A percentile compares a stretch with the other conserved stretches of the same genome.
Conservation (phyloP, 2,329 filamentous ascomycete genomes). For the Xylariaceae sp. region DNA sequence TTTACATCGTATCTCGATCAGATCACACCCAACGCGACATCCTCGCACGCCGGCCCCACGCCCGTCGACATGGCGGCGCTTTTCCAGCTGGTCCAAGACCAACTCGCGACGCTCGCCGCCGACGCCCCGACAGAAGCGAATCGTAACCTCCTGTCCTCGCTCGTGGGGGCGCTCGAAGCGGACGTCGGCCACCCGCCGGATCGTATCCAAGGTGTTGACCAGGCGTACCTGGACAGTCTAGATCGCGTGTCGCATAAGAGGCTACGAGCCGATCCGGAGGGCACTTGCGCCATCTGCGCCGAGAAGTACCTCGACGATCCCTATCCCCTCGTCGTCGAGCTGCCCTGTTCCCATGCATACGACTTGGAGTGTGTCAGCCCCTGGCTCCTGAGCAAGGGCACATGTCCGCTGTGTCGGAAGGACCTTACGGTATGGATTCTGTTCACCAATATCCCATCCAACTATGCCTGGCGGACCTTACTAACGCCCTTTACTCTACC, state of each 20-base stretch:
- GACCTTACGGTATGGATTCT: slow-evolving; percentile 41
- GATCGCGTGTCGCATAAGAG: slow-evolving; percentile 51
- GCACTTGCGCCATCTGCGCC: slow-evolving; percentile 58
- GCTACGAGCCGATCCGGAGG: slow-evolving; percentile 40
- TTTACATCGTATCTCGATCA: slow-evolving; percentile 55
- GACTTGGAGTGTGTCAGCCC: slow-evolving; percentile 64
- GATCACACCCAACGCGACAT: slow-evolving; percentile 37
- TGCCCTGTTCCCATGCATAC: slow-evolving; percentile 57
- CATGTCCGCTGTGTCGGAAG: slow-evolving; percentile 57
- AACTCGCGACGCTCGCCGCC: slow-evolving; percentile 46
- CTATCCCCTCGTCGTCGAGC: slow-evolving; percentile 58
- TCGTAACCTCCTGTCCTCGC: slow-evolving; percentile 43
- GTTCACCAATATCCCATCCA: background rate
- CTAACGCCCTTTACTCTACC: background rate
- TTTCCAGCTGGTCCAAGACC: slow-evolving; percentile 55
- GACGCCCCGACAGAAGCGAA: slow-evolving; percentile 46
- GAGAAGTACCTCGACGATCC: slow-evolving; percentile 56
- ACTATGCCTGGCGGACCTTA: background rate
- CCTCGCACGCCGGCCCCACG: slow-evolving; percentile 55
- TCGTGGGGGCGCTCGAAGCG: slow-evolving; percentile 43
- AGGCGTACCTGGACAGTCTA: slow-evolving; percentile 54
- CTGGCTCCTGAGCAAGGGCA: slow-evolving; percentile 60
- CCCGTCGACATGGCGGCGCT: slow-evolving; percentile 53
- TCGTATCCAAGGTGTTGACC: slow-evolving; percentile 49
- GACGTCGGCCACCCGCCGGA: slow-evolving; percentile 49